Evolutionary conservation across 805 yeast genomes (phyloP), one percentile per base, ranked within the genome.

Genomic region (Zygosaccharomyces kombuchaensis): DNA sequence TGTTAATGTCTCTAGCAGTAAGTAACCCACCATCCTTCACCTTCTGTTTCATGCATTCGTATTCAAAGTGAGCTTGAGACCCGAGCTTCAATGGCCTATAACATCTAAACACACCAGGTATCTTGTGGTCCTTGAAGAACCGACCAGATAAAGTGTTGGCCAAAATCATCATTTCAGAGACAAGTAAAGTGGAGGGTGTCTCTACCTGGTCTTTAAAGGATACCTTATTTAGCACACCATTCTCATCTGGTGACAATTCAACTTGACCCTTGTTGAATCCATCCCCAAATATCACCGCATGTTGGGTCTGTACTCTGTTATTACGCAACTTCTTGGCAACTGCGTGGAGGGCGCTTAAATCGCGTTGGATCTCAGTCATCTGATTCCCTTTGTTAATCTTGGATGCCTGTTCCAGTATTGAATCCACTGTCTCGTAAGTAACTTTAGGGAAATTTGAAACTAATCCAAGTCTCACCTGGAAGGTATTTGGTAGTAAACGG

Each of bases 91-190:
- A 59, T 13, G 62, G 52, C 41, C 61, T 60, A 48, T 72, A 82
- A 9, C 58, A 53, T 35, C 65, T 55, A 30, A 46, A 64, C 1
- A 85, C 68, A 9, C 81, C 78, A 2, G 83, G 80, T 8, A 80
- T 72, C 0, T 66, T 55, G 34, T 76, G 65, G 4, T 61, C 52
- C 2, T 51, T 35, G 12, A 82, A 76, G 53, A 70, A 74, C 1
- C 62, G 47, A 1, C 84, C 84, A 1, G 80, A 72, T 2, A 82
- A 65, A n/a, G 74, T 67, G 60, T 88, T 89, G 1, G 93, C 88
- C 36, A 78, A 66, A 19, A 90, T 75, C 99, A 91, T 91, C 40
- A 85, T 62, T 60, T 91, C 95, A 0, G 91, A 75, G 1, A 91
- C 97, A 21, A 91, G 69, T 2, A 71, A 57, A 32, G 78, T 80